Evolutionary conservation across 352 stramenopile species (phyloP).

Genomic region (Globisporangium uncinulatum): DNA sequence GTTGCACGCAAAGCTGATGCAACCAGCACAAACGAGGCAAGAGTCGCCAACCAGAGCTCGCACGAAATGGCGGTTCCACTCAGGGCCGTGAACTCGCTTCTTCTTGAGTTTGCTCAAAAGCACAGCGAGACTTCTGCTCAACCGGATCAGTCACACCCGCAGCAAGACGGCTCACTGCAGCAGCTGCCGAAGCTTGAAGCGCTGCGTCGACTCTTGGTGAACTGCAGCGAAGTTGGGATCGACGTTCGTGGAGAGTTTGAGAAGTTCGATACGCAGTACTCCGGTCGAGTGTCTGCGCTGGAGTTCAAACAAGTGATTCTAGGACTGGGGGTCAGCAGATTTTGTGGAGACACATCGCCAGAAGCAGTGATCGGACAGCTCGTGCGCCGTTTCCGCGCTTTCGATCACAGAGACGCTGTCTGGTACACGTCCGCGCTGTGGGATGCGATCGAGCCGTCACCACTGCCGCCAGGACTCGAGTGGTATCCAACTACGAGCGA

Average conservation of each 20-base stretch:
- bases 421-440: constrained; percentile 33
- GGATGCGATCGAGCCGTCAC: constrained; percentile 7
- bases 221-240: constrained; percentile 31
- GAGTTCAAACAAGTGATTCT: constrained; percentile 53
- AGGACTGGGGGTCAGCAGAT: constrained; percentile 25
- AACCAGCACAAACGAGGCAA: not conserved
- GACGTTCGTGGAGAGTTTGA: constrained; percentile 55
- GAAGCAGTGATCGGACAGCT: constrained; percentile 46
- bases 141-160: not conserved
- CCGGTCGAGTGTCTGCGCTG: constrained; percentile 31
- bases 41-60: constrained; percentile 1
- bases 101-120: constrained; percentile 14
- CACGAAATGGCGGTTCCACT: constrained; percentile 19
- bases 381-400: constrained; percentile 42
- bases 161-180: not conserved
- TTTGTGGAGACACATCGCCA: constrained; percentile 11
- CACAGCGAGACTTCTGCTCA: not conserved
- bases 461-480: constrained; percentile 5
- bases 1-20: constrained; percentile 4
- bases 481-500: constrained; percentile 29
- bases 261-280: constrained; percentile 33
- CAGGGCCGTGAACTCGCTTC: constrained; percentile 21
- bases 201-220: constrained; percentile 21
- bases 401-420: constrained; percentile 24
- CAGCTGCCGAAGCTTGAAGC: not conserved